Evolutionary conservation across 257 asterid species (phyloP).

Genomic region (Oldenlandia corymbosa): DNA sequence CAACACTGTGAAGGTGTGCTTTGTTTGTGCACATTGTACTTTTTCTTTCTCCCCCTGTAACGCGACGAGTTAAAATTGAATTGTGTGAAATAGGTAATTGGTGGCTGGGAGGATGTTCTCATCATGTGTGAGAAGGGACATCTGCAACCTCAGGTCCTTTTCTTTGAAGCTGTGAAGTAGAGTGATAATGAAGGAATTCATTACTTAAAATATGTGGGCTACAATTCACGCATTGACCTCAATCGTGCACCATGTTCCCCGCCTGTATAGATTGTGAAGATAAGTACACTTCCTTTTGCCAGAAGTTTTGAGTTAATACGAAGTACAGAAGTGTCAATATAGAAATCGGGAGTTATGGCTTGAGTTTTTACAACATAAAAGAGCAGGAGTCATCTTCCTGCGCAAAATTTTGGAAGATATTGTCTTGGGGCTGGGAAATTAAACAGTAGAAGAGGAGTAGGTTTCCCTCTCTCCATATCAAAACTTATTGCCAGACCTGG

Average conservation of each 20-base stretch:
- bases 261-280: slow-evolving; percentile 19
- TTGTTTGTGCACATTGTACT: slow-evolving; percentile 5
- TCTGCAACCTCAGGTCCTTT: slow-evolving; percentile 92
- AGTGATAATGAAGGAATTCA: slow-evolving; percentile 6
- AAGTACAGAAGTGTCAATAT: slow-evolving; percentile 30
- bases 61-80: slow-evolving; percentile 5
- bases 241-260: slow-evolving; percentile 12
- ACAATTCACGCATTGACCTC: slow-evolving; percentile 19
- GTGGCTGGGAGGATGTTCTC: slow-evolving; percentile 84
- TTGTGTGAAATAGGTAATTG: slow-evolving; percentile 53
- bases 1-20: slow-evolving; percentile 79
- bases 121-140: slow-evolving; percentile 82
- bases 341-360: slow-evolving; percentile 19
- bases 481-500: slow-evolving; percentile 10
- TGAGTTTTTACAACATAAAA: slow-evolving; percentile 20
- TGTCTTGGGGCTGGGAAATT: slow-evolving; percentile 16
- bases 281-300: not conserved
- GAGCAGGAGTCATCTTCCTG: slow-evolving; percentile 24
- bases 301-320: slow-evolving; percentile 13
- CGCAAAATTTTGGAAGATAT: slow-evolving; percentile 22
- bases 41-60: not conserved
- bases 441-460: slow-evolving; percentile 3
- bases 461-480: slow-evolving; percentile 7
- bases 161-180: slow-evolving; percentile 75
- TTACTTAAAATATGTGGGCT: slow-evolving; percentile 5